These are phyloP conservation scores for Cylindrodendrum hubeiense DNA, from an alignment of 2,329 filamentous ascomycete genomes.

Conservation along the genomic window DNA sequence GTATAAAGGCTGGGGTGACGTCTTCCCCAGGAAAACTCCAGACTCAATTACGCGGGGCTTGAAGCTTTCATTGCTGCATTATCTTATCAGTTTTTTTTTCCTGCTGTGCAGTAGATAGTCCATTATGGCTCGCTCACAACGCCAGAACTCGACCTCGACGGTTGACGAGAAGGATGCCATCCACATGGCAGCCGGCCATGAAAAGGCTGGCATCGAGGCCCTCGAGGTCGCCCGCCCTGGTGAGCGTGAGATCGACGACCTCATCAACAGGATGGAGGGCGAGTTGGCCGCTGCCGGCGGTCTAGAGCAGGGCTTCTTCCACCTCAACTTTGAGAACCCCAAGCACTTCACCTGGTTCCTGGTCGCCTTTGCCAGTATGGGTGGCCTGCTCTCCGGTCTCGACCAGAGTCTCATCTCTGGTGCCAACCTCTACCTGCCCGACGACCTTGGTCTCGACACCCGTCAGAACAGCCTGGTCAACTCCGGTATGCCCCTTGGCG, in stretches of 20 bases:
- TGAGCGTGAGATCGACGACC: conserved; percentile 51
- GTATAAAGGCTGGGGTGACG: conserved; percentile 19
- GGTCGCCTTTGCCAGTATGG: conserved; percentile 80
- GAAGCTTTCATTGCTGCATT: conserved; percentile 1
- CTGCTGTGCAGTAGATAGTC: not conserved
- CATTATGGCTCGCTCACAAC: conserved; percentile 31
- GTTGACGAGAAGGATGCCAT: conserved; percentile 41
- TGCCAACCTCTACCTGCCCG: conserved; percentile 75
- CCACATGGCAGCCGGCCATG: conserved; percentile 31
- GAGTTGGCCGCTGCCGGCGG: conserved; percentile 52
- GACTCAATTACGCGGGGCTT: conserved; percentile 20
- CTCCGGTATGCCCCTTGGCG: conserved; percentile 78
- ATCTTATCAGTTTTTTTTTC: conserved; percentile 10
- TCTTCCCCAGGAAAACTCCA: conserved; percentile 22
- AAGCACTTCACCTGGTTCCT: conserved; percentile 76
- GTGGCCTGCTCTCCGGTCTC: conserved; percentile 77
- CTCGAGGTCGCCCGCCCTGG: conserved; percentile 52
- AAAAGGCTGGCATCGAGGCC: conserved; percentile 50
- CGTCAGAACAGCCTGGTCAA: conserved; percentile 75
- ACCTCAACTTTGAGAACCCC: conserved; percentile 69
- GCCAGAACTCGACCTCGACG: conserved; percentile 38
- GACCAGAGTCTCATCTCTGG: conserved; percentile 81
- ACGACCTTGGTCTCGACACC: conserved; percentile 65
- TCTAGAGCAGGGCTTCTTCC: conserved; percentile 58
- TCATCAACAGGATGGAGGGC: conserved; percentile 57